Evolutionary conservation across 1,139 yeast genomes (phyloP).

Genomic region (Protomyces macrosporus): DNA sequence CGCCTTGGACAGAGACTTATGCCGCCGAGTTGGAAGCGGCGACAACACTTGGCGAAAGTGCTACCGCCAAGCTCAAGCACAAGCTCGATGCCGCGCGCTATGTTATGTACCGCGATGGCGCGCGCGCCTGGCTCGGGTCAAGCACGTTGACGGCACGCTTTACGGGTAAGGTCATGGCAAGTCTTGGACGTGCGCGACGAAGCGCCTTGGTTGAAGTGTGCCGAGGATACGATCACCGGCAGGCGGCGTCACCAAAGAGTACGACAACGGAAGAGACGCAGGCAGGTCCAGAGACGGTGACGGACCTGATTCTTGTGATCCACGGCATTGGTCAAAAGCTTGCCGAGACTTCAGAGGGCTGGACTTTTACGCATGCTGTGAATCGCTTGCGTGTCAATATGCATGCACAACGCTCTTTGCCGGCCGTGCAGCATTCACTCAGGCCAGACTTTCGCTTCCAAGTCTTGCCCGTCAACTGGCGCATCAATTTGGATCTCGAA

Average conservation of each 20-base stretch:
- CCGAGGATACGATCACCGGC: slow-evolving; percentile 20
- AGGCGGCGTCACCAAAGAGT: neutral
- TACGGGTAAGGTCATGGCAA: slow-evolving; percentile 2
- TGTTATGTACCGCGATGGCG: slow-evolving; percentile 5
- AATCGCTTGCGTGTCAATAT: slow-evolving; percentile 54
- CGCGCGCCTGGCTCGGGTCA: slow-evolving; percentile 14
- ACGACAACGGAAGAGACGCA: slow-evolving; percentile 1
- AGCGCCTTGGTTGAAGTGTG: slow-evolving; percentile 6
- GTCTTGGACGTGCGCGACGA: slow-evolving; percentile 2
- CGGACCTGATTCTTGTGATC: slow-evolving; percentile 60
- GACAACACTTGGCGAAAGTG: slow-evolving; percentile 36
- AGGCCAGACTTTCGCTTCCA: slow-evolving; percentile 35
- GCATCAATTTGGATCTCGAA: slow-evolving; percentile 39
- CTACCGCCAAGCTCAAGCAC: slow-evolving; percentile 35
- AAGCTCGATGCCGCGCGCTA: slow-evolving; percentile 3
- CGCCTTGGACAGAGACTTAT: slow-evolving; percentile 40
- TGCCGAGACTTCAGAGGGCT: slow-evolving; percentile 70
- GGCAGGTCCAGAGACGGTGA: slow-evolving; percentile 10
- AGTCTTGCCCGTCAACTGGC: slow-evolving; percentile 44
- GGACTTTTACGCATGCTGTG: slow-evolving; percentile 82
- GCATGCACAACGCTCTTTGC: slow-evolving; percentile 35
- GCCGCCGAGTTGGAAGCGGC: slow-evolving; percentile 38
- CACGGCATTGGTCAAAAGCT: slow-evolving; percentile 94
- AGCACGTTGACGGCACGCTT: slow-evolving; percentile 2
- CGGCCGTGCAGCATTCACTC: slow-evolving; percentile 35